These are phyloP conservation scores for Wickerhamomyces silvicola DNA, from an alignment of 805 yeast species.

Conservation along the genomic window DNA sequence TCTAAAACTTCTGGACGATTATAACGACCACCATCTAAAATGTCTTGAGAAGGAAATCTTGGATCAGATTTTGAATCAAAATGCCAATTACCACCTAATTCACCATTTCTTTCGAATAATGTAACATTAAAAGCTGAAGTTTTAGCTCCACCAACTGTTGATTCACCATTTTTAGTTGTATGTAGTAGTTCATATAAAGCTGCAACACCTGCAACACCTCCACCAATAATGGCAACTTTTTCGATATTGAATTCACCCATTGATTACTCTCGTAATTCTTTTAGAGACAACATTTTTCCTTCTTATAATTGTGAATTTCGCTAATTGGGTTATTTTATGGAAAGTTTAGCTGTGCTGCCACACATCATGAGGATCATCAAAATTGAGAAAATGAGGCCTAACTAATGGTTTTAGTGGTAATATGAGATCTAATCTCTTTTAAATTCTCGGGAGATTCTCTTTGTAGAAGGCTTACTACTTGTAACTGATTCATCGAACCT, in stretches of 20 bases:
- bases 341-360: no score
- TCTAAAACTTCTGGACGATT: constrained; percentile 1
- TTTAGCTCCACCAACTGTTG: constrained; percentile 11
- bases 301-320: no score
- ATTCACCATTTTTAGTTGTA: constrained; percentile 21
- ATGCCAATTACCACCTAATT: constrained; percentile 3
- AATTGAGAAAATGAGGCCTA: no score
- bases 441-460: no score
- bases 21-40: constrained; percentile 1
- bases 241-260: constrained; percentile 7
- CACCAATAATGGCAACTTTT: constrained; percentile 27
- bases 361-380: no score
- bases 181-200: constrained; percentile 24
- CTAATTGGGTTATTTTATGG: no score
- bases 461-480: no score
- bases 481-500: no score
- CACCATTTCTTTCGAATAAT: constrained; percentile 1
- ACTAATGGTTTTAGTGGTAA: no score
- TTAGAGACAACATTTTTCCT: no score
- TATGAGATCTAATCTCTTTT: no score
- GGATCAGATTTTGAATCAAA: background rate
- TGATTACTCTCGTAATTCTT: background rate
- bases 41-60: background rate
- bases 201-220: constrained; percentile 25
- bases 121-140: constrained; percentile 1